Evolutionary conservation across 202 grass and related monocot species (phyloP).

Genomic region (Alloteropsis angusta): DNA sequence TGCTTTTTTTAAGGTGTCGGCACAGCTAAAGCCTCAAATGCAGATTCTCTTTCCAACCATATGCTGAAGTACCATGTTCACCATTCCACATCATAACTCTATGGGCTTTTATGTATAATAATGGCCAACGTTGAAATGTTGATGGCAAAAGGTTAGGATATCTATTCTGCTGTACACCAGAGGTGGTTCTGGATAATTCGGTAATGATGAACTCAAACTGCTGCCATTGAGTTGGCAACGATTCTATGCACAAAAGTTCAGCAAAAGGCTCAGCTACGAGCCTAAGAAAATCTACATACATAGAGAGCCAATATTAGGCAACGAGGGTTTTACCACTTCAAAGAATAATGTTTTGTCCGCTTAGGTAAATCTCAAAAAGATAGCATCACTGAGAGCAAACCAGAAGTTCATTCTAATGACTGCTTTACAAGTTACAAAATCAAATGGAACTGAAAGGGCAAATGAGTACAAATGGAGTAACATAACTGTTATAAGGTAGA

Average conservation of each 20-base stretch:
- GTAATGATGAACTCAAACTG: background rate
- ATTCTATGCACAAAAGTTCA: background rate
- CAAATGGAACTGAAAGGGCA: constrained; percentile 9
- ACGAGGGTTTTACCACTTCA: background rate
- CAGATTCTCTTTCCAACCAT: background rate
- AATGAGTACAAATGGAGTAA: background rate
- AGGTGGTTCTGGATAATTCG: background rate
- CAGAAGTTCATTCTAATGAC: background rate
- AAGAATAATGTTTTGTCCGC: background rate
- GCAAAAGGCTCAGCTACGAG: background rate
- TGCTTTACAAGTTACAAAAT: background rate
- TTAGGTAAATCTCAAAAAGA: background rate
- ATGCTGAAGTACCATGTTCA: background rate
- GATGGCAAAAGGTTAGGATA: background rate
- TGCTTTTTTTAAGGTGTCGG: background rate
- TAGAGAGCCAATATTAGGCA: background rate
- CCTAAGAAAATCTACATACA: background rate
- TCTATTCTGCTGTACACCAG: background rate
- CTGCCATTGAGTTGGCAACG: background rate
- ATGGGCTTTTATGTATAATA: background rate
- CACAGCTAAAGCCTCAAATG: background rate
- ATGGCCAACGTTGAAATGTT: background rate
- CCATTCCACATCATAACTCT: background rate
- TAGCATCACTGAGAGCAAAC: background rate
- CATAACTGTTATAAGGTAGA: background rate